Evolutionary conservation across 2,329 filamentous ascomycete genomes (phyloP), one percentile per base, ranked within the genome.

Genomic region (Xylaria sp.): DNA sequence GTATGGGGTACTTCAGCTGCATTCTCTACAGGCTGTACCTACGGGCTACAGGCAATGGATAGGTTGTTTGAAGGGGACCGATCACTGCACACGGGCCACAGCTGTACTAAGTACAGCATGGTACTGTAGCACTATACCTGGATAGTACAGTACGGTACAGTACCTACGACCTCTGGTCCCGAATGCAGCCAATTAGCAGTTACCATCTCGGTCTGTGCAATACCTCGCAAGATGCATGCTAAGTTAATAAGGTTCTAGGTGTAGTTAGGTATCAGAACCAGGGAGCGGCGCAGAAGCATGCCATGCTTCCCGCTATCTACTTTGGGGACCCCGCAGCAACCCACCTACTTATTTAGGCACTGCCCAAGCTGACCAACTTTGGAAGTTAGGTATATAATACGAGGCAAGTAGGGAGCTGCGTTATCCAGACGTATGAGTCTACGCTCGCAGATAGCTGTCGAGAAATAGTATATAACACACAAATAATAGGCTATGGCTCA

Each of bases 291-390:
- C 27, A 27, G 24, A 27, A 27, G 24, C 24, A 27, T 11, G 9
- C 24, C 17, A 47, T 3, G 42, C 50, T 30, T n/a, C 3, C 24
- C 27, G 30, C 9, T 51, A 48, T 60, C 39, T 51, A 21, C 19
- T 45, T 45, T 62, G 54, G 63, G 34, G 54, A 63, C 63, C 63
- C 67, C 62, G 62, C 67, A 62, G 30, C 21, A 71, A 53, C 66
- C 65, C 62, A 69, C 69, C 61, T 69, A 66, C 69, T 62, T 48
- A 27, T 64, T 64, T 67, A 61, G 65, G 68, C 68, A 69, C 47
- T 61, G 4, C 4, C 47, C 7, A 48, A 48, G 48, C 19, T 30
- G 56, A 39, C 39, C 30, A 39, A 53, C 42, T 42, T 42, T 42
- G 12, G 36, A 42, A 42, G 39, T 42, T 42, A n/a, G n/a, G n/a